Evolutionary conservation across 2,329 filamentous ascomycete genomes (phyloP), one percentile per base, ranked within the genome.

Genomic region (Coniochaeta sp.): DNA sequence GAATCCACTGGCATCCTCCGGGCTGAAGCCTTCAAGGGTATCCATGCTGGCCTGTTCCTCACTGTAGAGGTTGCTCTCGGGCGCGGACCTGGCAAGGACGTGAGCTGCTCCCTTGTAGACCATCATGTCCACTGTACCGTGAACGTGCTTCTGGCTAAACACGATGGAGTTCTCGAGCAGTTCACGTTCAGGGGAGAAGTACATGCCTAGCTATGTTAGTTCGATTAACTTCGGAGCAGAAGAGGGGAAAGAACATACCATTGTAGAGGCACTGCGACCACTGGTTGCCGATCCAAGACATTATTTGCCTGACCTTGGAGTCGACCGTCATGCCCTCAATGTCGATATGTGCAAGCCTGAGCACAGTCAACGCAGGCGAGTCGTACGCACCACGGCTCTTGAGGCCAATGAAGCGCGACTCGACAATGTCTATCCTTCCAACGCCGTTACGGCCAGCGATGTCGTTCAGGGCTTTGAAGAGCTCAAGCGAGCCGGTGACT

Each of bases 301-400:
- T n/a, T n/a, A n/a, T n/a, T n/a, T n/a, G n/a, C n/a, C n/a, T n/a
- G n/a, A n/a, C n/a, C n/a, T n/a, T n/a, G n/a, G n/a, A n/a, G n/a
- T n/a, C n/a, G n/a, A n/a, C n/a, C n/a, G n/a, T n/a, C n/a, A n/a
- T n/a, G n/a, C n/a, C n/a, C n/a, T n/a, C n/a, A n/a, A n/a, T n/a
- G n/a, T n/a, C n/a, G n/a, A n/a, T n/a, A n/a, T n/a, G n/a, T n/a
- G n/a, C n/a, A n/a, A n/a, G n/a, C n/a, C n/a, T n/a, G n/a, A n/a
- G n/a, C n/a, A n/a, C n/a, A n/a, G n/a, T n/a, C n/a, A n/a, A n/a
- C n/a, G n/a, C n/a, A n/a, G n/a, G n/a, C n/a, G 83, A 81, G 70
- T 93, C 90, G 79, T 93, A 93, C 80, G 89, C 93, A 68, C 90
- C 90, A 69, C 90, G 85, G 66, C 83, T 87, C 80, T 93, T 93